phyloP scores from a whole-genome alignment of 495 filamentous ascomycete genomes.

The Rostrohypoxylon terebratum region DNA sequence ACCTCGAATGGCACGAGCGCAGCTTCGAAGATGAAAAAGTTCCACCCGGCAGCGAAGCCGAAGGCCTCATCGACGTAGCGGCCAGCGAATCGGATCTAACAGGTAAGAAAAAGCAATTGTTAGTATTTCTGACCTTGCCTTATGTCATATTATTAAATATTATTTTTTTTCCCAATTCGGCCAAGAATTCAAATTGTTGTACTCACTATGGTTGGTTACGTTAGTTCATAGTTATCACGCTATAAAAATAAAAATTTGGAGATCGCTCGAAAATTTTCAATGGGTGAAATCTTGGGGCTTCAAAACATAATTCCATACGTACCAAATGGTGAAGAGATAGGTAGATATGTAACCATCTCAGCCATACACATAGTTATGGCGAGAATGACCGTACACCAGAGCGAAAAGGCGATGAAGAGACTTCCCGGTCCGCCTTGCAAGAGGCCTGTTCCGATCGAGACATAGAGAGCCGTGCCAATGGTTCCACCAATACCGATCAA shows the following conservation, averaged over 20 bases:
- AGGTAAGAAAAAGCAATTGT: not conserved
- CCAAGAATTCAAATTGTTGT: not conserved
- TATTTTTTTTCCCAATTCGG: not conserved
- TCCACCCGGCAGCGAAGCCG: constrained; percentile 73
- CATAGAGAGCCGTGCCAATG: constrained; percentile 79
- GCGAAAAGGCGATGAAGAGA: constrained; percentile 79
- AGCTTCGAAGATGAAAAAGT: constrained; percentile 73
- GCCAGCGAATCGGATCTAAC: constrained; percentile 73
- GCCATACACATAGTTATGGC: constrained; percentile 71
- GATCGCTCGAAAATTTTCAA: not conserved
- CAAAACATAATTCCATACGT: not conserved
- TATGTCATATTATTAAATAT: not conserved
- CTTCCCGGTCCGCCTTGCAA: constrained; percentile 79
- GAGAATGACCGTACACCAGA: constrained; percentile 70
- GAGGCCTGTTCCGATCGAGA: constrained; percentile 74
- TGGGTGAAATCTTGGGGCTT: not conserved
- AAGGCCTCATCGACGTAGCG: constrained; percentile 75
- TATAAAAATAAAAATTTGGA: not conserved
- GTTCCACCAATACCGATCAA: constrained; percentile 64
- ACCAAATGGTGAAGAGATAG: constrained; percentile 75
- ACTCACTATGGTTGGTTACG: not conserved
- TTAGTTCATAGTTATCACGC: not conserved
- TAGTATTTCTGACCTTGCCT: not conserved
- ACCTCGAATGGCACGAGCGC: constrained; percentile 74
- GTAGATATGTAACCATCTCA: constrained; percentile 80